A percentile compares a stretch with the other conserved stretches of the same genome.
Evolutionary conservation across 1,284 basidiomycete genomes (phyloP).

Genomic region (Malassezia psittaci): DNA sequence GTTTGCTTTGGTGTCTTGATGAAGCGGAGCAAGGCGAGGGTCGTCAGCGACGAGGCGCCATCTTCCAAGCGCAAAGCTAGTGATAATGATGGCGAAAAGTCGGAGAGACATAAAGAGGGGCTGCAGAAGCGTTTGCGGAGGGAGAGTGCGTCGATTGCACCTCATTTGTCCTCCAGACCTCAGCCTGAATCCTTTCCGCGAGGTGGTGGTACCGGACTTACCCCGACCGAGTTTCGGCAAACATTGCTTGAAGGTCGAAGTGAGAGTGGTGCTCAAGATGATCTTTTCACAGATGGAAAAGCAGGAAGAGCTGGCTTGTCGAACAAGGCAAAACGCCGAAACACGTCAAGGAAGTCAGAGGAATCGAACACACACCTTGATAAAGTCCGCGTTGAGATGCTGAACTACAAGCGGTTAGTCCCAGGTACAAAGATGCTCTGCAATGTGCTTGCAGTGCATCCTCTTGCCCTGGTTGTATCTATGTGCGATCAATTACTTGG

Average conservation of each 20-base stretch:
- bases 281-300: constrained; percentile 53
- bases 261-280: constrained; percentile 65
- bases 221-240: constrained; percentile 79
- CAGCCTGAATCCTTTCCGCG: constrained; percentile 83
- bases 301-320: too few species aligned
- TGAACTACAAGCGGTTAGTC: constrained; percentile 57
- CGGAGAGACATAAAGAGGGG: background rate
- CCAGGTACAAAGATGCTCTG: constrained; percentile 77
- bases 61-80: background rate
- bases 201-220: constrained; percentile 64
- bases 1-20: background rate
- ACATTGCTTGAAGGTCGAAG: constrained; percentile 70
- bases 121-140: background rate
- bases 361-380: constrained; percentile 28
- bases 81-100: background rate
- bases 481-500: constrained; percentile 89
- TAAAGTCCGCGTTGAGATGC: constrained; percentile 20
- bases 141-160: constrained; percentile 2
- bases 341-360: constrained; percentile 32
- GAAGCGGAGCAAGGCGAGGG: constrained; percentile 3
- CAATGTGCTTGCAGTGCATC: constrained; percentile 74
- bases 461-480: constrained; percentile 81
- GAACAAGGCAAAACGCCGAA: constrained; percentile 24
- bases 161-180: constrained; percentile 23
- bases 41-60: background rate